Evolutionary conservation across 2,329 filamentous ascomycete species (phyloP).

Genomic region (Coleophoma crateriformis): DNA sequence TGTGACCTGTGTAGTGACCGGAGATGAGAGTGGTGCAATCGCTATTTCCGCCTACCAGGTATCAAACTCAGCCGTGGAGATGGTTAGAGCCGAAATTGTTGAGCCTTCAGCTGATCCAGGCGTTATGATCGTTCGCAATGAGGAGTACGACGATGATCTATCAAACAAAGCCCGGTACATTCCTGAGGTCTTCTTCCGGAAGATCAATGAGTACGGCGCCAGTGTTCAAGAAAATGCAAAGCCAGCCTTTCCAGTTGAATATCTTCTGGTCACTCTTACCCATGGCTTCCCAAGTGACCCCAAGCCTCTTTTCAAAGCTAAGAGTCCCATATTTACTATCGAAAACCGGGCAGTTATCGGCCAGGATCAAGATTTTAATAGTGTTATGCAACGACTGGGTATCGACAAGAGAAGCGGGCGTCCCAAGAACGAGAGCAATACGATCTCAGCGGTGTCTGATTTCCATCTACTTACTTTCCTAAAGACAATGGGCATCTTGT

Average conservation of each 20-base stretch:
- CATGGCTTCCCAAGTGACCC: constrained; percentile 87
- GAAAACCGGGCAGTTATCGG: constrained; percentile 88
- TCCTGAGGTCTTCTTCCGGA: constrained; percentile 93
- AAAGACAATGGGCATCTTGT: constrained; percentile 72
- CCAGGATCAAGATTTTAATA: constrained; percentile 73
- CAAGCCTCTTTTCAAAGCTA: constrained; percentile 67
- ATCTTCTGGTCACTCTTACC: constrained; percentile 90
- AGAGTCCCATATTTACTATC: constrained; percentile 67
- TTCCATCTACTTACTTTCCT: constrained; percentile 93
- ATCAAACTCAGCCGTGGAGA: constrained; percentile 92
- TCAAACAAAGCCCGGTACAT: constrained; percentile 77
- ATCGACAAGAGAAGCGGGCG: constrained; percentile 47
- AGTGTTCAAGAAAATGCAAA: constrained; percentile 98
- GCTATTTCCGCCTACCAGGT: constrained; percentile 89
- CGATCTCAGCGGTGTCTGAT: constrained; percentile 71
- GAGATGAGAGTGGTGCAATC: constrained; percentile 84
- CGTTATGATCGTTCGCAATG: constrained; percentile 90
- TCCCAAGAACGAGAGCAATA: constrained; percentile 53
- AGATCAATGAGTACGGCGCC: constrained; percentile 92
- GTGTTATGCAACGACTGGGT: constrained; percentile 59
- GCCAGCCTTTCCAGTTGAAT: constrained; percentile 92
- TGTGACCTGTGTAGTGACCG: constrained; percentile 93
- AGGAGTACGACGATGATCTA: constrained; percentile 75
- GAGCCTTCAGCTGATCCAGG: constrained; percentile 91
- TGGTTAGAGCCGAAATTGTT: constrained; percentile 91